phyloP scores from a whole-genome alignment of 1,284 basidiomycete genomes.

The Meira miltonrushii region DNA sequence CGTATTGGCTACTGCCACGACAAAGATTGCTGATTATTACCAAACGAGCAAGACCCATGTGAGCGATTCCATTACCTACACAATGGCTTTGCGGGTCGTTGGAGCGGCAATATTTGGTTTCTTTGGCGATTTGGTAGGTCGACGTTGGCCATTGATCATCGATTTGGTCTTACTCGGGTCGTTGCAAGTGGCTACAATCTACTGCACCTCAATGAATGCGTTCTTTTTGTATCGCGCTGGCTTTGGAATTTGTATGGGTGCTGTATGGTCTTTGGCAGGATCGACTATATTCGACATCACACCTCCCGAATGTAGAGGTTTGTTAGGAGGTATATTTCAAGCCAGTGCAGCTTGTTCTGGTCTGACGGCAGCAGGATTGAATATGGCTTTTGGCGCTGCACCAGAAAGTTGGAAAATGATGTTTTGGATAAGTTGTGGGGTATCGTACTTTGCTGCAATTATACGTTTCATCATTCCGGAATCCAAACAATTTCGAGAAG shows the following conservation, averaged over 20 bases:
- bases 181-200: conserved; percentile 32
- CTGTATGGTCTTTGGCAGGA: conserved; percentile 8
- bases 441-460: neutral
- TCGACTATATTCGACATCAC: neutral
- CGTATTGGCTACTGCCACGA: conserved; percentile 29
- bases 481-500: neutral
- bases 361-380: neutral
- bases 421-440: conserved; percentile 1
- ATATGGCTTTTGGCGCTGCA: neutral
- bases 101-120: conserved; percentile 33
- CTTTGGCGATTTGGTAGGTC: conserved; percentile 10
- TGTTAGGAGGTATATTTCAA: neutral
- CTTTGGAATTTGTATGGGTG: conserved; percentile 33
- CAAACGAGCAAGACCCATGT: conserved; percentile 27
- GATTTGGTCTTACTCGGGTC: conserved; percentile 31
- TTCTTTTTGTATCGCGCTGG: conserved; percentile 37
- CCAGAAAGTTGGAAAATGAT: neutral
- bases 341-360: neutral
- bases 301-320: neutral
- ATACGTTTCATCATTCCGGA: neutral
- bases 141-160: conserved; percentile 21
- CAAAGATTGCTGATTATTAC: conserved; percentile 21
- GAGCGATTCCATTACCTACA: conserved; percentile 29
- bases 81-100: conserved; percentile 27
- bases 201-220: conserved; percentile 20